phyloP scores from a whole-genome alignment of 2,329 filamentous ascomycete genomes.

The Cytospora mali region DNA sequence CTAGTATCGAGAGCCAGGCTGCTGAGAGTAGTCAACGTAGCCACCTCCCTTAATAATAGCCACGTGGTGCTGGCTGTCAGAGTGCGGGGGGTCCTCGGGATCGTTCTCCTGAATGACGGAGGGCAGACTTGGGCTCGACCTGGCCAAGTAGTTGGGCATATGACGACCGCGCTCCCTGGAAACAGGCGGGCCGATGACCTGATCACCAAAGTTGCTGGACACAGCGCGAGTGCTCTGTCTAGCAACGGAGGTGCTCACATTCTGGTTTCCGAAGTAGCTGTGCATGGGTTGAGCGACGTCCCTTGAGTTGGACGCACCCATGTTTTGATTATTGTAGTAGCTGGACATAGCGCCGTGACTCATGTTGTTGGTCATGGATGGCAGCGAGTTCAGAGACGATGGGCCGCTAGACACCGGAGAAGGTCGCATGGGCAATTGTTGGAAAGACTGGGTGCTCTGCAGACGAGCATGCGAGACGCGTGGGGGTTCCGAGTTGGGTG shows the following conservation, averaged over 20 bases:
- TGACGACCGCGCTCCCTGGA: too few species aligned
- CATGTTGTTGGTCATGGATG: constrained; percentile 25
- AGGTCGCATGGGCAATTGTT: constrained; percentile 7
- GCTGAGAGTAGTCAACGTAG: constrained; percentile 16
- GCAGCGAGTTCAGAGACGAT: constrained; percentile 16
- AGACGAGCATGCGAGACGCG: constrained; percentile 23
- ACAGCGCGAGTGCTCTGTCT: too few species aligned
- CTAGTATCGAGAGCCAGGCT: constrained; percentile 10
- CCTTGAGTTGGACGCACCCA: not conserved
- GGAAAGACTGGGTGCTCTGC: constrained; percentile 22
- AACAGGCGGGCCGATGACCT: too few species aligned
- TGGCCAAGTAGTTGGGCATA: too few species aligned
- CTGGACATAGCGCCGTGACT: not conserved
- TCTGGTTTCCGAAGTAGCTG: too few species aligned
- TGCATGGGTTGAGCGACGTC: too few species aligned
- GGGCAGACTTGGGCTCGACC: too few species aligned
- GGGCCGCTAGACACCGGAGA: constrained; percentile 18
- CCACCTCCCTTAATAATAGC: too few species aligned
- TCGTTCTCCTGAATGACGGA: constrained; percentile 6
- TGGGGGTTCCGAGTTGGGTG: constrained; percentile 16
- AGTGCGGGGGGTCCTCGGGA: too few species aligned
- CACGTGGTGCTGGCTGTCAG: too few species aligned
- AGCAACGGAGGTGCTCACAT: too few species aligned
- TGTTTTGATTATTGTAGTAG: not conserved
- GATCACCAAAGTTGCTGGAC: too few species aligned